Percentiles rank a stretch among this genome's conserved stretches.
Evolutionary conservation across 257 asterid species (phyloP).

Genomic region (Buddleja alternifolia): DNA sequence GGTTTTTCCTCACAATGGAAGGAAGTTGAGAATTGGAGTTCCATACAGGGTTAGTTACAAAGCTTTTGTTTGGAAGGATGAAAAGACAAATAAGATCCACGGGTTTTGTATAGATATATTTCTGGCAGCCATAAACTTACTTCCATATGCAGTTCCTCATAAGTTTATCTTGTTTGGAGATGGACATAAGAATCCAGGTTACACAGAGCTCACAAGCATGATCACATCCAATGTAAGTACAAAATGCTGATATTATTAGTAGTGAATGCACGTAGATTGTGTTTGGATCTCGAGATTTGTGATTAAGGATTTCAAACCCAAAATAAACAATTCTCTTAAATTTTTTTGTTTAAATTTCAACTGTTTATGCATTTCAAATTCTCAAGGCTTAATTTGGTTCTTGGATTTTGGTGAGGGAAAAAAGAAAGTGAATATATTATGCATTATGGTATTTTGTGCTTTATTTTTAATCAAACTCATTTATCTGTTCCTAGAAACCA

Average conservation of each 20-base stretch:
- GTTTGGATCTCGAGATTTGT: too few relatives aligned
- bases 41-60: constrained; percentile 69
- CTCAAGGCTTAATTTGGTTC: too few relatives aligned
- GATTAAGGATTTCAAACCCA: too few relatives aligned
- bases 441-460: too few relatives aligned
- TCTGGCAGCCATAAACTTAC: constrained; percentile 62
- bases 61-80: constrained; percentile 56
- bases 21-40: constrained; percentile 68
- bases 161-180: constrained; percentile 67
- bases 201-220: constrained; percentile 54
- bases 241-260: not conserved
- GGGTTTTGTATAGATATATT: constrained; percentile 84
- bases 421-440: too few relatives aligned
- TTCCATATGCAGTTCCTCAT: constrained; percentile 80
- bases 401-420: too few relatives aligned
- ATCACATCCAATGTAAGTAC: constrained; percentile 56
- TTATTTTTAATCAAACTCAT: too few relatives aligned
- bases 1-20: constrained; percentile 72
- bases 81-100: constrained; percentile 33
- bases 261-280: not conserved
- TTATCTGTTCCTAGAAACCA: too few relatives aligned
- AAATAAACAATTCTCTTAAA: too few relatives aligned
- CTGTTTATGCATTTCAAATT: too few relatives aligned
- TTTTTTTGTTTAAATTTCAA: too few relatives aligned
- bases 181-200: constrained; percentile 64